Conservation (phyloP, 805 yeast species). For the Ogataea trehaloabstinens region DNA sequence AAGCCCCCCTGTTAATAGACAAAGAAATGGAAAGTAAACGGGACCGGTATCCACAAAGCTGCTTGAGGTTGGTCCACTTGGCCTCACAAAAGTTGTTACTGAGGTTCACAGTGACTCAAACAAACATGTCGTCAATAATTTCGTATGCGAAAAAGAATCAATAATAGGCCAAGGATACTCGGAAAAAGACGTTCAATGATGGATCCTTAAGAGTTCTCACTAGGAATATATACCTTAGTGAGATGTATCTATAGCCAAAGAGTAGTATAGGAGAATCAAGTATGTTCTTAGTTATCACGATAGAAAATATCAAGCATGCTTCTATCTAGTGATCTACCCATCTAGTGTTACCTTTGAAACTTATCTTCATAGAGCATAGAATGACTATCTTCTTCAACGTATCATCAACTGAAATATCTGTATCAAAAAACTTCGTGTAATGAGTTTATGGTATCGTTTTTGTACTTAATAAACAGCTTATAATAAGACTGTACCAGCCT, state of each 20-base stretch:
- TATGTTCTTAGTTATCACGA: constrained; percentile 20
- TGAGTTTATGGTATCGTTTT: constrained; percentile 29
- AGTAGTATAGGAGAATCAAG: constrained; percentile 20
- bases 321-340: constrained; percentile 33
- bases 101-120: too few species aligned
- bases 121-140: constrained; percentile 32
- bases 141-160: constrained; percentile 22
- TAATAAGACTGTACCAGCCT: constrained; percentile 5
- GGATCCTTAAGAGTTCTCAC: constrained; percentile 24
- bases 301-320: constrained; percentile 28
- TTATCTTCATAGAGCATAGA: constrained; percentile 31
- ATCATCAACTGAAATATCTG: constrained; percentile 17
- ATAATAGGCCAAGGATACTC: constrained; percentile 27
- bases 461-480: constrained; percentile 20
- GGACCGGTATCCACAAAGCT: too few species aligned
- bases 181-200: constrained; percentile 13
- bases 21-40: too few species aligned
- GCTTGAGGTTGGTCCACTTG: too few species aligned
- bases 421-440: constrained; percentile 29
- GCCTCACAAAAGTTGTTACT: too few species aligned
- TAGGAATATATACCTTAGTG: constrained; percentile 29
- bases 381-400: constrained; percentile 28
- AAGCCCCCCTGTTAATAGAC: constrained; percentile 16
- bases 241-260: constrained; percentile 32
- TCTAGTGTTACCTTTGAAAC: constrained; percentile 24